These are phyloP conservation scores for Calonectria hongkongensis DNA, from an alignment of 2,329 filamentous ascomycete species.

Conservation along the genomic window DNA sequence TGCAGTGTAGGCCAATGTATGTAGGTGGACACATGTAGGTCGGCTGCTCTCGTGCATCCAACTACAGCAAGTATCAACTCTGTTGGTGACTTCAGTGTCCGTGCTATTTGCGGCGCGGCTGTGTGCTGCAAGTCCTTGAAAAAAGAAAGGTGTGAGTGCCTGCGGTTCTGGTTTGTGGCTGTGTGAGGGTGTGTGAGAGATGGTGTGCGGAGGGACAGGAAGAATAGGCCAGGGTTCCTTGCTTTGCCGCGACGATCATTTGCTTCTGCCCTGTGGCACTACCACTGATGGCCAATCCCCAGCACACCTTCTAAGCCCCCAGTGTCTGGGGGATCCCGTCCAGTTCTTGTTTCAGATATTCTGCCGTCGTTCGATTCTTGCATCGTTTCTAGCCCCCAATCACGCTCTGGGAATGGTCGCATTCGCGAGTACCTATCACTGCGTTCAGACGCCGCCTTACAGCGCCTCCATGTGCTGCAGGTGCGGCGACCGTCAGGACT, in stretches of 20 bases:
- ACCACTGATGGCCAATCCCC: constrained; percentile 31
- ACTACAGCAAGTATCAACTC: constrained; percentile 22
- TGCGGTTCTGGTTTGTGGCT: constrained; percentile 25
- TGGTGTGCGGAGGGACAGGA: constrained; percentile 26
- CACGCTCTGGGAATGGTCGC: constrained; percentile 10
- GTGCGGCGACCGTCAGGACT: constrained; percentile 12
- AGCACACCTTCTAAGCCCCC: constrained; percentile 8
- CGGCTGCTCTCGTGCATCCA: constrained; percentile 24
- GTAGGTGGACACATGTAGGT: constrained; percentile 25
- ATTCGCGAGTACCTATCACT: constrained; percentile 27
- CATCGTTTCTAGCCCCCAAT: constrained; percentile 45
- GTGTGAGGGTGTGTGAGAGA: constrained; percentile 21
- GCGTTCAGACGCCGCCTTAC: constrained; percentile 12
- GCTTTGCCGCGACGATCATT: constrained; percentile 56
- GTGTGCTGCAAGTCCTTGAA: constrained; percentile 43
- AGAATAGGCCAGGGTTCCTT: constrained; percentile 45
- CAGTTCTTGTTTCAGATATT: constrained; percentile 53
- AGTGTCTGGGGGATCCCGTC: constrained; percentile 55
- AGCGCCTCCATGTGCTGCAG: constrained; percentile 10
- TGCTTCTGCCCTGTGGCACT: constrained; percentile 44
- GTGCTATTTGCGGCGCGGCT: constrained; percentile 56
- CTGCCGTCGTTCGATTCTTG: constrained; percentile 55
- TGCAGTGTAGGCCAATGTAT: constrained; percentile 19
- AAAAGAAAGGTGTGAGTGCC: neutral
- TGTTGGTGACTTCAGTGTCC: constrained; percentile 31